Base-by-base conservation (phyloP, 2,329 filamentous ascomycete species). In the Escovopsis sp. region DNA sequence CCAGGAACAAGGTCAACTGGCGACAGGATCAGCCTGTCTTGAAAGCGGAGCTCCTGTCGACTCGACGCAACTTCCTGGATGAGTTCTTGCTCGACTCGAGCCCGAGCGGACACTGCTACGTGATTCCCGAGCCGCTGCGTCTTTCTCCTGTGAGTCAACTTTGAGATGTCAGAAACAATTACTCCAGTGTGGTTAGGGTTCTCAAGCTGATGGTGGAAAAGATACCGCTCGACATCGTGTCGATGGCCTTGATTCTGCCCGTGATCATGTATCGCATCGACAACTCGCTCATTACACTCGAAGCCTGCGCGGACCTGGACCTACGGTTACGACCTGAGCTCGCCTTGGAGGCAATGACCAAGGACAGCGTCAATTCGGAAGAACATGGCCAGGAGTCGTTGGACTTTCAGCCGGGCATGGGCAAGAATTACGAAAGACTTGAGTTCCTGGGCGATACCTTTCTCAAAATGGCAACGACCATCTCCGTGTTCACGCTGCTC, bases 371-470 rank as follows among this genome's bases (percentile, higher is more conserved):
- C 45, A 87, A 87, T 43, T 77, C 76, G 0, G 79, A 80, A 7
- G 83, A 93, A 27, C 71, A 84, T 40, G 65, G 63, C 1, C 62
- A 69, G 25, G 67, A 79, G 38, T 72, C 80, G 27, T 57, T 84
- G 35, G 82, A 86, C 45, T 76, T 87, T 32, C 81, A 86, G 46
- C 64, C 70, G 33, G 87, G 86, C 3, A 94, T 94, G 85, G 85
- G 86, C 2, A 79, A 78, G 27, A 96, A 96, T 46, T 98, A 98
- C 48, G 90, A 98, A 54, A 73, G 90, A 11, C 67, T 96, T 0
- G 90, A 98, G 49, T 93, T 94, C 40, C 66, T 96, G 2, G 90
- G 90, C 0, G 90, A 98, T 53, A 82, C 79, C 25, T 94, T 94
- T 48, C 66, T 98, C 39, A 98, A 98, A 57, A 88, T 94, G 77